These are phyloP conservation scores for Wickerhamomyces sp. DNA, from an alignment of 1,139 yeast genomes.

Conservation along the genomic window DNA sequence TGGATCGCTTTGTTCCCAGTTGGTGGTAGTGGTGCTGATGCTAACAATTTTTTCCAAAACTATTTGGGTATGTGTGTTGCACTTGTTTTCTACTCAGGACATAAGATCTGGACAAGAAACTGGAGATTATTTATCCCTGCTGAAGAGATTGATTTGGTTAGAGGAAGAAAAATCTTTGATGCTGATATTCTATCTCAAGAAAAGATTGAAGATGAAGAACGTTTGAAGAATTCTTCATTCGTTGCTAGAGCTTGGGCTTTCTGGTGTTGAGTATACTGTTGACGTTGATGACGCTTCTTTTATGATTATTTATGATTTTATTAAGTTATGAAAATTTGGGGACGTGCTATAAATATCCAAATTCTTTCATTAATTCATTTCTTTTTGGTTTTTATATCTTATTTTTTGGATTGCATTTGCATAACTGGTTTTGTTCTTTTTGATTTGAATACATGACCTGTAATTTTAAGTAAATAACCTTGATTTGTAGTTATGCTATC, in stretches of 20 bases:
- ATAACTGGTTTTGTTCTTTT: too few species aligned
- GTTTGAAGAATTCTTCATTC: conserved; percentile 30
- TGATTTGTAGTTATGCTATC: too few species aligned
- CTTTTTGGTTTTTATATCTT: too few species aligned
- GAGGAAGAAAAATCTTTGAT: conserved; percentile 53
- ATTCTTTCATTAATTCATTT: too few species aligned
- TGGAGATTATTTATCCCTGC: conserved; percentile 38
- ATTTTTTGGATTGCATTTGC: too few species aligned
- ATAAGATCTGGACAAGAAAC: conserved; percentile 44
- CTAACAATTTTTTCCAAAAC: conserved; percentile 45
- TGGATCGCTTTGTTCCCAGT: conserved; percentile 76
- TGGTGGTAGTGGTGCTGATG: conserved; percentile 44
- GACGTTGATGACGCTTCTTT: too few species aligned
- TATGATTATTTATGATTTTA: too few species aligned
- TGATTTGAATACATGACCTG: too few species aligned
- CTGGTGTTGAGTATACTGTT: conserved; percentile 53
- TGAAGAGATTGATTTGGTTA: conserved; percentile 44
- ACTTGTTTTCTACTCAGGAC: conserved; percentile 42
- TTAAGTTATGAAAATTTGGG: too few species aligned
- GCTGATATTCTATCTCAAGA: conserved; percentile 47
- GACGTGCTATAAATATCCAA: too few species aligned
- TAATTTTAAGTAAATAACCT: too few species aligned
- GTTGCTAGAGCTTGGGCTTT: conserved; percentile 33
- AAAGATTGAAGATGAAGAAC: conserved; percentile 41
- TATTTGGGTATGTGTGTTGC: conserved; percentile 53